A percentile compares a stretch with the other conserved stretches of the same genome.
phyloP scores from a whole-genome alignment of 148 eudicot genomes.

The Polygonum aviculare region DNA sequence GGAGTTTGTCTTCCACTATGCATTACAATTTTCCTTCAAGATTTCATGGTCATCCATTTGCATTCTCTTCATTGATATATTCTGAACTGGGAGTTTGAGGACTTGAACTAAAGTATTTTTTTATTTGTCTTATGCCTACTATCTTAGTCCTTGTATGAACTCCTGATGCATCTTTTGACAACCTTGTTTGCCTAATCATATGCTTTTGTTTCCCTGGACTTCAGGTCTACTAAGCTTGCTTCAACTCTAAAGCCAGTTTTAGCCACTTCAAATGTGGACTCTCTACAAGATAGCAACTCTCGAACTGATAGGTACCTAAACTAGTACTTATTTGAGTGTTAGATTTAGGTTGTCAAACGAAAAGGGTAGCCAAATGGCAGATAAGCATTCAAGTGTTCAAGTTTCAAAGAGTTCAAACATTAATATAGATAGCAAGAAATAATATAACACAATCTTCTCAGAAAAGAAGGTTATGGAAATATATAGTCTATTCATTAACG shows the following conservation, averaged over 20 bases:
- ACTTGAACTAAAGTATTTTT: neutral
- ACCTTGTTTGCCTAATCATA: neutral
- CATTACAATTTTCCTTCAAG: neutral
- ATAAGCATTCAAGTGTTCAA: slow-evolving; percentile 1
- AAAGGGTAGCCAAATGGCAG: neutral
- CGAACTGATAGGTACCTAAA: neutral
- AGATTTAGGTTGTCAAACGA: slow-evolving; percentile 46
- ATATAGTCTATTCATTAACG: neutral
- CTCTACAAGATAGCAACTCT: neutral
- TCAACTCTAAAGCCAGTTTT: neutral
- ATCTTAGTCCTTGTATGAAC: neutral
- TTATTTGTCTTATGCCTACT: neutral
- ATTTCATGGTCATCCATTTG: neutral
- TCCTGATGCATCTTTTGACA: neutral
- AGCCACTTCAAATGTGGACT: neutral
- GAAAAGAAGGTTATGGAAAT: neutral
- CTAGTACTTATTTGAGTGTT: neutral
- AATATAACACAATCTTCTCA: neutral
- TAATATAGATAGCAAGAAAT: neutral
- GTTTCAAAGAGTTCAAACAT: neutral
- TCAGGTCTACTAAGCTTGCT: neutral
- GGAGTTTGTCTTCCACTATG: neutral
- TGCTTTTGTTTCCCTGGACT: neutral
- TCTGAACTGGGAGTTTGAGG: neutral
- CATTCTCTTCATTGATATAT: neutral